Conservation (phyloP, 768 basidiomycete species). For the Tulasnella sp. region DNA sequence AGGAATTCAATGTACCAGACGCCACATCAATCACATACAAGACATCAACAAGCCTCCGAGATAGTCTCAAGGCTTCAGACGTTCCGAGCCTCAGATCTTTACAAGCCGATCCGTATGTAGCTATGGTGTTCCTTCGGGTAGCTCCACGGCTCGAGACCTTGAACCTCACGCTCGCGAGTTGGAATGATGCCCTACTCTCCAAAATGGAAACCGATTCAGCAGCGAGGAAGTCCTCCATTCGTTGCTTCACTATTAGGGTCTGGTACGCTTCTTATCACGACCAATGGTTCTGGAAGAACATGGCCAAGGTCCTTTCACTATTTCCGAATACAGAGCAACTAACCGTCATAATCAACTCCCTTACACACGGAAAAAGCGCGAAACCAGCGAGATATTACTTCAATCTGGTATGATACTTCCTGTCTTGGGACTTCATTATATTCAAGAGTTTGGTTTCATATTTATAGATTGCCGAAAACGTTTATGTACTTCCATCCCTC, state of each 20-base stretch:
- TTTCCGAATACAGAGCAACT: too few species aligned
- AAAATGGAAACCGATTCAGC: not conserved
- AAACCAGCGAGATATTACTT: too few species aligned
- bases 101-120: not conserved
- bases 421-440: too few species aligned
- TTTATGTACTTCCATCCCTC: too few species aligned
- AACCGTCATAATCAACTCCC: too few species aligned
- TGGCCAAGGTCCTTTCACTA: too few species aligned
- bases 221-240: not conserved
- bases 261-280: too few species aligned
- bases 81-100: not conserved
- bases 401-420: too few species aligned
- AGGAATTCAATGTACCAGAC: not conserved
- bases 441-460: too few species aligned
- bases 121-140: not conserved
- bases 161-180: not conserved
- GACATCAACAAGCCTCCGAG: not conserved
- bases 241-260: not conserved
- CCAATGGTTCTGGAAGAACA: too few species aligned
- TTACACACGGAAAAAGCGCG: too few species aligned
- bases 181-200: not conserved
- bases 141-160: not conserved
- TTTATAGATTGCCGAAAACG: too few species aligned
- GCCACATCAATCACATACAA: not conserved
- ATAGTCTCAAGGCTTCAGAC: not conserved